These are phyloP conservation scores for Fusarium goolgardi DNA, from an alignment of 2,329 filamentous ascomycete genomes.

Conservation along the genomic window DNA sequence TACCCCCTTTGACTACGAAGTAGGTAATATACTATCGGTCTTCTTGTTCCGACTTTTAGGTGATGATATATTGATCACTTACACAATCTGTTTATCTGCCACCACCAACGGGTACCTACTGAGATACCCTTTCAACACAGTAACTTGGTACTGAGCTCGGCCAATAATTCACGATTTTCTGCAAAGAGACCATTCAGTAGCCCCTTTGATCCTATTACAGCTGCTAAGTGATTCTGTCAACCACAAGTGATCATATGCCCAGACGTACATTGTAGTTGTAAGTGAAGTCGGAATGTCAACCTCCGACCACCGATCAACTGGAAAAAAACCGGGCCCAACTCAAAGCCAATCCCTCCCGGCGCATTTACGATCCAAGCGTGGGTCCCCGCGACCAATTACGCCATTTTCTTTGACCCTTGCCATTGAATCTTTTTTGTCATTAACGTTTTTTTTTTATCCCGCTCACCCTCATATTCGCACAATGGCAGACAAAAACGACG, in stretches of 20 bases:
- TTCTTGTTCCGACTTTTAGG: neutral
- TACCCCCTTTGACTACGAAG: too few relatives aligned
- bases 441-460: neutral
- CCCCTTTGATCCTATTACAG: accelerated
- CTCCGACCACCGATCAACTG: conserved; percentile 19
- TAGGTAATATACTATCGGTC: neutral
- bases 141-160: neutral
- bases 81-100: neutral
- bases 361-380: conserved; percentile 39
- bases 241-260: neutral
- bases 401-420: conserved; percentile 23
- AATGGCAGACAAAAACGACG: conserved; percentile 51
- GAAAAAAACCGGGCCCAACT: conserved; percentile 44
- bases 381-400: conserved; percentile 32
- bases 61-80: neutral
- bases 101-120: neutral
- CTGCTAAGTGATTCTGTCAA: neutral
- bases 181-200: accelerated
- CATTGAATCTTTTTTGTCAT: conserved; percentile 1
- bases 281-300: conserved; percentile 17
- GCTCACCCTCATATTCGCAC: neutral
- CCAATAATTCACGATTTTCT: accelerated
- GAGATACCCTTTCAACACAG: neutral
- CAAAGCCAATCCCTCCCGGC: conserved; percentile 39
- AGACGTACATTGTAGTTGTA: neutral